phyloP scores from a whole-genome alignment of 106 monocot genomes.

The Chionographis japonica region DNA sequence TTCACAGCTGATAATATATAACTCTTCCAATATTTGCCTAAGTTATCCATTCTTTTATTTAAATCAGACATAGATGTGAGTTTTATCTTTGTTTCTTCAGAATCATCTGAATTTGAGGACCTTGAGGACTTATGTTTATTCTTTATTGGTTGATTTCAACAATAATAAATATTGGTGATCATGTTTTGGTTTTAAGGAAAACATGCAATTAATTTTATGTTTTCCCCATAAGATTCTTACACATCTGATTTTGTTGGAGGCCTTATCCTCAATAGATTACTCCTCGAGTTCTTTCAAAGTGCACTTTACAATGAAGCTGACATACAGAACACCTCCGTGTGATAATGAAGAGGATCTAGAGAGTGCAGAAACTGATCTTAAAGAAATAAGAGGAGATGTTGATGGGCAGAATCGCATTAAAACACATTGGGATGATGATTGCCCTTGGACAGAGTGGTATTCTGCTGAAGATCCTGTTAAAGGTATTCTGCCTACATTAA shows the following conservation, averaged over 20 bases:
- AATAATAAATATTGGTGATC: background rate
- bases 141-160: too few relatives aligned
- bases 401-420: conserved; percentile 24
- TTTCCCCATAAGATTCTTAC: conserved; percentile 3
- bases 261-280: conserved; percentile 62
- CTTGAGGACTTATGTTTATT: too few relatives aligned
- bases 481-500: conserved; percentile 31
- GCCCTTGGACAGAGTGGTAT: conserved; percentile 98
- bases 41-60: too few relatives aligned
- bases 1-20: too few relatives aligned
- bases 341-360: conserved; percentile 53
- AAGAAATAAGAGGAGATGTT: conserved; percentile 30
- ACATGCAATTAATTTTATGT: too few relatives aligned
- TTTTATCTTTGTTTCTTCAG: too few relatives aligned
- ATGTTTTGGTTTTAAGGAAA: background rate
- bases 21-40: too few relatives aligned
- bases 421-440: conserved; percentile 91
- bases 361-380: conserved; percentile 21
- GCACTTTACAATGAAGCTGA: conserved; percentile 79
- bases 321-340: conserved; percentile 73
- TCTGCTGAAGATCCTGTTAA: conserved; percentile 94
- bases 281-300: conserved; percentile 58
- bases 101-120: too few relatives aligned
- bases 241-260: conserved; percentile 44
- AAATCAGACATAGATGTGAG: too few relatives aligned